Conservation (phyloP, 1,139 yeast species). For the Kazachstania sp. region DNA sequence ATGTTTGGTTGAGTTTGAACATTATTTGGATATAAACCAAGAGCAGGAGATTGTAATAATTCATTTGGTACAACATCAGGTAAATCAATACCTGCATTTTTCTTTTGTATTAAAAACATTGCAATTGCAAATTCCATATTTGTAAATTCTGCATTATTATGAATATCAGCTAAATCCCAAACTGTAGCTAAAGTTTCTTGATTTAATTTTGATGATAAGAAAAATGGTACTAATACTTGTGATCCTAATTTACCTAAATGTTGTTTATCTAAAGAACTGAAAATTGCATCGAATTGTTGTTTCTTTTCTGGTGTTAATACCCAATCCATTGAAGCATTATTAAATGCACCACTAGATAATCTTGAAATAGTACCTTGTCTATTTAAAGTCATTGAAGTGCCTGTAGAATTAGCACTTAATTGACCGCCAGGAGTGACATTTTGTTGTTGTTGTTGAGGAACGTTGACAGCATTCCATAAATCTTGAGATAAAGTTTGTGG, state of each 20-base stretch:
- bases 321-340: conserved; percentile 63
- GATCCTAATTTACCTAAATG: conserved; percentile 60
- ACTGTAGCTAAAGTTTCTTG: conserved; percentile 81
- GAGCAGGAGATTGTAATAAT: conserved; percentile 35
- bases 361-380: conserved; percentile 27
- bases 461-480: conserved; percentile 44
- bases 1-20: conserved; percentile 13
- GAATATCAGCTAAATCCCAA: conserved; percentile 92
- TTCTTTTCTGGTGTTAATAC: conserved; percentile 56
- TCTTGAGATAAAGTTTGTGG: conserved; percentile 63
- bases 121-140: conserved; percentile 86
- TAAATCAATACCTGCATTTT: conserved; percentile 62
- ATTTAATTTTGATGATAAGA: conserved; percentile 76
- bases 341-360: conserved; percentile 36
- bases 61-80: conserved; percentile 62
- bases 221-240: conserved; percentile 76
- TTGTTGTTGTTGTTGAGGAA: neutral
- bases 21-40: conserved; percentile 27
- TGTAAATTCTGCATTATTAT: conserved; percentile 76
- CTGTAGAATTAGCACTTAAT: conserved; percentile 30
- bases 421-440: conserved; percentile 13
- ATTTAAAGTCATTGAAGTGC: conserved; percentile 15
- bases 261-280: conserved; percentile 64
- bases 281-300: conserved; percentile 70
- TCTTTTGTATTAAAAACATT: conserved; percentile 82